phyloP scores from a whole-genome alignment of 257 asterid species.

The Solanum appendiculatum region DNA sequence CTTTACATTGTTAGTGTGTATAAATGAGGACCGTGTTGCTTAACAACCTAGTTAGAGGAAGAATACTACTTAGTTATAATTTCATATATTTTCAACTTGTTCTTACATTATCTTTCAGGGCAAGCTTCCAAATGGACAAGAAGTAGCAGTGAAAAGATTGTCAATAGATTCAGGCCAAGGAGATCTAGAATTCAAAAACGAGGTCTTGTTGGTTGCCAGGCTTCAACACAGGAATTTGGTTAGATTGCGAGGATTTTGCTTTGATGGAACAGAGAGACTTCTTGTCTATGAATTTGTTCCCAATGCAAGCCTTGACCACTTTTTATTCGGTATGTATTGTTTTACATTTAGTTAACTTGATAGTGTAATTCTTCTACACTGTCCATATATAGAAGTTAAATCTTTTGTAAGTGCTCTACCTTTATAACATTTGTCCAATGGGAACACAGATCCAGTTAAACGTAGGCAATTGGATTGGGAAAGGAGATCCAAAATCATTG shows the following conservation, averaged over 20 bases:
- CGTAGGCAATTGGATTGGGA: not conserved
- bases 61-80: not conserved
- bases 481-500: not conserved
- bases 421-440: not conserved
- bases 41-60: not conserved
- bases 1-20: not conserved
- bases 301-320: slow-evolving; percentile 14
- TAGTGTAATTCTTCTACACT: not conserved
- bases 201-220: not conserved
- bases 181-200: not conserved
- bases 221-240: not conserved
- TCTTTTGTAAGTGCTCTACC: not conserved
- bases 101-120: not conserved
- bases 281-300: slow-evolving; percentile 17
- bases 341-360: not conserved
- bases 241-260: not conserved
- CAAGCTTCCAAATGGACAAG: not conserved
- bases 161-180: not conserved
- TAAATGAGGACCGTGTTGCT: not conserved
- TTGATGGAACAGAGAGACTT: not conserved
- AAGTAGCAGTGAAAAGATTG: not conserved
- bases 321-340: slow-evolving; percentile 14
- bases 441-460: not conserved
- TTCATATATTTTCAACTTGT: not conserved
- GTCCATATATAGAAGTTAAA: not conserved